Evolutionary conservation across 441 rosid genomes (phyloP), one percentile per base, ranked within the genome.

Genomic region (Aquilaria agallochum): DNA sequence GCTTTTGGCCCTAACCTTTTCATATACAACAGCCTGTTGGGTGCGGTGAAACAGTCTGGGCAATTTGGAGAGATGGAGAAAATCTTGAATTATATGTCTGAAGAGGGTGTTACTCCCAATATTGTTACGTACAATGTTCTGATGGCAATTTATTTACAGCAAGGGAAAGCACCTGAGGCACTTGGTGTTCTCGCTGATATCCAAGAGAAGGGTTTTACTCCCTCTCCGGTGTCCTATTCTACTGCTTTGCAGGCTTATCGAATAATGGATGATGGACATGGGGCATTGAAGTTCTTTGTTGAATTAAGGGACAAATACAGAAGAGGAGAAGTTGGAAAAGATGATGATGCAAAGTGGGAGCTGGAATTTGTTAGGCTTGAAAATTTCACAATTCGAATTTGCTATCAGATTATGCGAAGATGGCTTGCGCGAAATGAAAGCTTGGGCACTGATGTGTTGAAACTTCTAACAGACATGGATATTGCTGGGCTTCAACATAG

Each of bases 391-490:
- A 72, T 83, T 63, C 87, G 84, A 9, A 79, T 87, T 67, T 88
- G 92, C 80, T 87, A 78, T 72, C 96, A 85, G 74, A 88, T 88
- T 59, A 87, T 85, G 96, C 77, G 95, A 55, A 62, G 85, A 68
- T 93, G 95, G 97, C 83, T 90, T 47, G 91, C 78, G 58, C 79
- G 65, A 68, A 67, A 67, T 52, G 89, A 77, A 69, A 80, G 84
- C 65, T 58, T 63, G 51, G 79, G 81, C 44, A 68, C 76, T 20
- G 67, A 76, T 53, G 93, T 85, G 64, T 62, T 90, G 70, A 85
- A 81, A 68, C 91, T 90, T 72, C 75, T 93, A 34, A 54, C 68
- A 36, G 79, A 80, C 64, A 82, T 93, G 90, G 98, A 88, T 59
- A 77, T 63, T 59, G 86, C 79, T 0, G 79, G 82, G 51, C 77